phyloP scores from a whole-genome alignment of 176 grass and related monocot genomes.

The Zea luxurians region DNA sequence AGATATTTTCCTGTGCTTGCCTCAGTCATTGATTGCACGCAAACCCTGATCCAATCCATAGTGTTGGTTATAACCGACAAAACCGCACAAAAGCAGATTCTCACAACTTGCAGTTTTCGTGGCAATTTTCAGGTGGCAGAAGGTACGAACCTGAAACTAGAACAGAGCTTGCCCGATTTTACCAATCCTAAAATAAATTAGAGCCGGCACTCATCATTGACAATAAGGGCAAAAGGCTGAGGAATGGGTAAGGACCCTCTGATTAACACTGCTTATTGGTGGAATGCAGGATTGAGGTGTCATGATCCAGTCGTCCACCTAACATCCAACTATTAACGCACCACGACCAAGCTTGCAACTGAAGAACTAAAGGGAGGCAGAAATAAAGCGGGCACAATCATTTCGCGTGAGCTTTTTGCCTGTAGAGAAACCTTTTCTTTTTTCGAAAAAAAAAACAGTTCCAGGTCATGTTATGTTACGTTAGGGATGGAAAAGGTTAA shows the following conservation, averaged over 20 bases:
- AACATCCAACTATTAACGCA: constrained; percentile 38
- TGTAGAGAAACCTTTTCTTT: neutral
- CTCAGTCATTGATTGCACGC: neutral
- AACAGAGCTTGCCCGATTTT: neutral
- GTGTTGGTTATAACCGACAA: neutral
- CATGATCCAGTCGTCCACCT: constrained; percentile 24
- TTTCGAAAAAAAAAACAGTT: neutral
- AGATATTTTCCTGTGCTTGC: neutral
- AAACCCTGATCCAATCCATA: neutral
- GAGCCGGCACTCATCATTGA: neutral
- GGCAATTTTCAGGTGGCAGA: neutral
- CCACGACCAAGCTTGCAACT: neutral
- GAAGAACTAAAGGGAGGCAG: neutral
- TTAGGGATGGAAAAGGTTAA: constrained; percentile 3
- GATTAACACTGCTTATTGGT: neutral
- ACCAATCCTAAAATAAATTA: neutral
- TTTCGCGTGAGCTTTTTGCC: constrained; percentile 34
- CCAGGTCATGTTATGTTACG: constrained; percentile 18
- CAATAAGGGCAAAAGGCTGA: neutral
- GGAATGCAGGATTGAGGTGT: constrained; percentile 15
- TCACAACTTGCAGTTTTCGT: neutral
- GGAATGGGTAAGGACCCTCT: neutral
- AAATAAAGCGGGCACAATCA: constrained; percentile 39
- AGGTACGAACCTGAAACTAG: neutral
- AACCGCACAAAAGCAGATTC: neutral